phyloP scores from a whole-genome alignment of 1,139 yeast species.

The Blastobotrys arbuscula region DNA sequence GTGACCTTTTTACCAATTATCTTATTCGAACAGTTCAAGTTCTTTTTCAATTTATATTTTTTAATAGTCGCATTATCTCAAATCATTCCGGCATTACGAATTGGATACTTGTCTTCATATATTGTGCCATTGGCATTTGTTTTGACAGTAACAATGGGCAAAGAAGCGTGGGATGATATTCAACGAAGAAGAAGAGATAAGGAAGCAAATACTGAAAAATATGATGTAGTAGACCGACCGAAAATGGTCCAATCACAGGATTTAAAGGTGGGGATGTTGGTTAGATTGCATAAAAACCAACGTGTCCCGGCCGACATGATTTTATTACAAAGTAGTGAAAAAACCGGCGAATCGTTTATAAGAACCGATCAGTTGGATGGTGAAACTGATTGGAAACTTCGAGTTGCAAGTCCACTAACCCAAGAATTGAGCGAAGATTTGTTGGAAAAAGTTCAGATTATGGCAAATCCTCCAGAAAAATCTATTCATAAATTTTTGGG shows the following conservation, averaged over 20 bases:
- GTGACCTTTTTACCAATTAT: slow-evolving; percentile 83
- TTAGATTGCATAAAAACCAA: slow-evolving; percentile 72
- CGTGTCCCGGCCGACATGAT: slow-evolving; percentile 93
- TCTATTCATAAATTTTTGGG: slow-evolving; percentile 80
- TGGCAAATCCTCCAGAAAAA: slow-evolving; percentile 75
- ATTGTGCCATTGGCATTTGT: slow-evolving; percentile 94
- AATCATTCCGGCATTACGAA: slow-evolving; percentile 81
- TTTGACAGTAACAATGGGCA: slow-evolving; percentile 83
- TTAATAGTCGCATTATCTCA: slow-evolving; percentile 91
- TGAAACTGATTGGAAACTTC: slow-evolving; percentile 97
- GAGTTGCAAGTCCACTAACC: slow-evolving; percentile 63
- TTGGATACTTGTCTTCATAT: slow-evolving; percentile 90
- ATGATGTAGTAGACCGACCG: slow-evolving; percentile 55
- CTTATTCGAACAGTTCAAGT: slow-evolving; percentile 92
- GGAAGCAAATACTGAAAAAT: slow-evolving; percentile 80
- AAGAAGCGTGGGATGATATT: slow-evolving; percentile 93
- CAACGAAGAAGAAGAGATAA: slow-evolving; percentile 83
- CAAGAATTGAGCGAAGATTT: slow-evolving; percentile 51
- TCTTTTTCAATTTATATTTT: slow-evolving; percentile 90
- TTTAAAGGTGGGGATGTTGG: slow-evolving; percentile 80
- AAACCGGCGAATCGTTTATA: slow-evolving; percentile 80
- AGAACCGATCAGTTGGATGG: slow-evolving; percentile 98
- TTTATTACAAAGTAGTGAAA: slow-evolving; percentile 75
- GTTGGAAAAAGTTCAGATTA: slow-evolving; percentile 46
- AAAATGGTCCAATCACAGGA: slow-evolving; percentile 52